phyloP scores from a whole-genome alignment of 345 rosid genomes.

The Pelargonium nanum region DNA sequence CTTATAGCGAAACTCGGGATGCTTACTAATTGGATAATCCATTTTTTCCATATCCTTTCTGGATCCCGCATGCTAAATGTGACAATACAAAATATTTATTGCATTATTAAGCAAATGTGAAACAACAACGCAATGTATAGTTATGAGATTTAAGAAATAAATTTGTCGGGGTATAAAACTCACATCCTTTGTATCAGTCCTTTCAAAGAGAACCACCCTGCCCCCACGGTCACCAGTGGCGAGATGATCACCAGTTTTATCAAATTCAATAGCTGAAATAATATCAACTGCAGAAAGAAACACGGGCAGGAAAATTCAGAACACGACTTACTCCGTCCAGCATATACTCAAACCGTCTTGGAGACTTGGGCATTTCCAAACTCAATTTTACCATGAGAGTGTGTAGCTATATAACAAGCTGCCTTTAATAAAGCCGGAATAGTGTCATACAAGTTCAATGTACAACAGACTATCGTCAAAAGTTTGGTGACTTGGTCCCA shows the following conservation, averaged over 20 bases:
- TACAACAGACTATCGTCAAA: too few species aligned
- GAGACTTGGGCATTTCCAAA: too few species aligned
- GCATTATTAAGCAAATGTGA: not conserved
- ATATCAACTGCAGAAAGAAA: slow-evolving; percentile 71
- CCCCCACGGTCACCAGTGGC: slow-evolving; percentile 99
- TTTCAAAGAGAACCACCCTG: slow-evolving; percentile 95
- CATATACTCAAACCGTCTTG: too few species aligned
- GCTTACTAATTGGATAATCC: slow-evolving; percentile 57
- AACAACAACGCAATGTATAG: not conserved
- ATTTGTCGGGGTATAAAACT: slow-evolving; percentile 16
- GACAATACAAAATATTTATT: slow-evolving; percentile 4
- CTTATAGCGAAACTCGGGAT: too few species aligned
- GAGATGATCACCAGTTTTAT: slow-evolving; percentile 91
- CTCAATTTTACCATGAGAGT: too few species aligned
- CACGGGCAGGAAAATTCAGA: slow-evolving; percentile 6
- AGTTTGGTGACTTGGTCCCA: too few species aligned
- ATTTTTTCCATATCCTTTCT: slow-evolving; percentile 70
- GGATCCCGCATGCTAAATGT: slow-evolving; percentile 57
- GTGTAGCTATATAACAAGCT: too few species aligned
- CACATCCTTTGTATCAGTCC: slow-evolving; percentile 75
- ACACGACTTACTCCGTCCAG: slow-evolving; percentile 2
- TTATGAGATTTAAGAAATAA: slow-evolving; percentile 3
- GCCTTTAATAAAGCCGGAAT: too few species aligned
- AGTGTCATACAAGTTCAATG: too few species aligned
- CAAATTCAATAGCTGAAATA: slow-evolving; percentile 96